These are phyloP conservation scores for Linum lewisii DNA, from an alignment of 345 rosid genomes.

Conservation along the genomic window DNA sequence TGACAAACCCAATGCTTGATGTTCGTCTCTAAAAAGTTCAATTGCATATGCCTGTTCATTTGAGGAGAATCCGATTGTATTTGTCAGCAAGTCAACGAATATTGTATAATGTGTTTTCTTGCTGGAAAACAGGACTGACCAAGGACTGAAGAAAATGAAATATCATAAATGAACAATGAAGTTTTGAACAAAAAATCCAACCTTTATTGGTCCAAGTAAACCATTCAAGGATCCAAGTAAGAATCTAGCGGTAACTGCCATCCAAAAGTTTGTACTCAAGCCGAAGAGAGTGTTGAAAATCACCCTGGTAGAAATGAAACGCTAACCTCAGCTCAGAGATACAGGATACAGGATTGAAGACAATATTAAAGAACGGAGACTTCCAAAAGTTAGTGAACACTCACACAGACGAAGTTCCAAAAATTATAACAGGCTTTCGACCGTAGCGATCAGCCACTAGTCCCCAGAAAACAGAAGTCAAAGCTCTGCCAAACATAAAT, in stretches of 20 bases:
- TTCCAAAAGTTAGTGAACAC: conserved; percentile 12
- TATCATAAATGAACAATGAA: too few species aligned
- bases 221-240: conserved; percentile 56
- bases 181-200: conserved; percentile 2
- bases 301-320: conserved; percentile 27
- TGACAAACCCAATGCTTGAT: conserved; percentile 65
- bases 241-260: conserved; percentile 54
- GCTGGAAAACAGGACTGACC: neutral
- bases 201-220: conserved; percentile 57
- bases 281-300: conserved; percentile 61
- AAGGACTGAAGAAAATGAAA: too few species aligned
- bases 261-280: conserved; percentile 52
- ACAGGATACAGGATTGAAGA: neutral
- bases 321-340: neutral
- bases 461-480: conserved; percentile 73
- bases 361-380: neutral
- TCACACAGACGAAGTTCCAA: conserved; percentile 47
- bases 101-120: neutral
- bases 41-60: conserved; percentile 65
- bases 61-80: conserved; percentile 6
- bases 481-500: conserved; percentile 78
- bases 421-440: conserved; percentile 58
- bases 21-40: conserved; percentile 57
- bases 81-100: neutral
- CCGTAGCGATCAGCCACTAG: conserved; percentile 70